phyloP scores from a whole-genome alignment of 352 stramenopile genomes.

The Globisporangium paddicum region DNA sequence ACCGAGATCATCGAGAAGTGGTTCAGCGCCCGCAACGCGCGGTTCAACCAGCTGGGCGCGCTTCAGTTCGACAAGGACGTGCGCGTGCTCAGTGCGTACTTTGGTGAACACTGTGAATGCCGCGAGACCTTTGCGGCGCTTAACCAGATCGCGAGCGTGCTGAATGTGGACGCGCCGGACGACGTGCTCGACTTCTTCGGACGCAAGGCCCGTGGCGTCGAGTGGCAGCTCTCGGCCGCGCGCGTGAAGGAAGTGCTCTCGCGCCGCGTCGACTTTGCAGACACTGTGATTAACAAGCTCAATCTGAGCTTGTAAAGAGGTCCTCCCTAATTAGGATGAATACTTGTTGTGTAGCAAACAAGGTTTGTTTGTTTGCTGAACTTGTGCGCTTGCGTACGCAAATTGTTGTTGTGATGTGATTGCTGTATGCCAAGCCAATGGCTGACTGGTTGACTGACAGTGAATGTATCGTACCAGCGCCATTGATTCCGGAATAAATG shows the following conservation, averaged over 20 bases:
- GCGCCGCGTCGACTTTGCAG: conserved; percentile 72
- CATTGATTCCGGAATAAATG: too few species aligned
- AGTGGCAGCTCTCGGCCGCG: conserved; percentile 61
- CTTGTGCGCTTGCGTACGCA: background rate
- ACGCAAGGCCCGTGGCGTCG: conserved; percentile 50
- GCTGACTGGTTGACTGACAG: background rate
- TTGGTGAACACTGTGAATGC: conserved; percentile 47
- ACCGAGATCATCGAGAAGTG: conserved; percentile 57
- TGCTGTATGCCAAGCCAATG: background rate
- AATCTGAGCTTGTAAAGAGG: conserved; percentile 21
- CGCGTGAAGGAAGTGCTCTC: conserved; percentile 75
- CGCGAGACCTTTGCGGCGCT: conserved; percentile 55
- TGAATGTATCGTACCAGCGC: too few species aligned
- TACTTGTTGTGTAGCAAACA: background rate
- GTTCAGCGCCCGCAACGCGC: conserved; percentile 45
- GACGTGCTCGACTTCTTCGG: conserved; percentile 80
- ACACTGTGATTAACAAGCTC: conserved; percentile 61
- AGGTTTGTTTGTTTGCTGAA: background rate
- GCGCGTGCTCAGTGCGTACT: conserved; percentile 63
- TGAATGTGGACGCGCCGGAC: conserved; percentile 65
- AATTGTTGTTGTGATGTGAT: background rate
- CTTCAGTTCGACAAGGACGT: conserved; percentile 87
- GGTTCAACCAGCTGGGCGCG: conserved; percentile 78
- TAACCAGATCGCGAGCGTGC: conserved; percentile 61
- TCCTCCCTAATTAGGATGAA: background rate